A percentile compares a stretch with the other conserved stretches of the same genome.
Evolutionary conservation across 2,329 filamentous ascomycete genomes (phyloP).

Genomic region (Penicillium brasilianum): DNA sequence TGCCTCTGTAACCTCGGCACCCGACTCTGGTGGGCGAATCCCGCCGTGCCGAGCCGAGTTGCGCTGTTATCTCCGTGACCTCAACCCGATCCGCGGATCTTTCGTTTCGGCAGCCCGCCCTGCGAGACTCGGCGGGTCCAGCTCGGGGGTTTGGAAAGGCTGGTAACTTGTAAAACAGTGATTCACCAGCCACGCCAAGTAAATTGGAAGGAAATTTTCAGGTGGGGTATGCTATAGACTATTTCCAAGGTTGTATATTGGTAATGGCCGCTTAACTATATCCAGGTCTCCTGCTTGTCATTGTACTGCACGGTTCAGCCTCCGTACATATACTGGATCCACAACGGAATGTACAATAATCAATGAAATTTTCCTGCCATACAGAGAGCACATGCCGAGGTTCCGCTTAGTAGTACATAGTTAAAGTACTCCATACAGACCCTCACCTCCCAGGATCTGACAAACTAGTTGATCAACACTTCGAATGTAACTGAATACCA

Average conservation of each 20-base stretch:
- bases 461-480: too few species aligned
- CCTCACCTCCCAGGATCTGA: too few species aligned
- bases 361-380: background rate
- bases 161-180: too few species aligned
- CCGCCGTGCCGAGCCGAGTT: conserved; percentile 21
- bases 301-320: too few species aligned
- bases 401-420: too few species aligned
- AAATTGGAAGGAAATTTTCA: background rate
- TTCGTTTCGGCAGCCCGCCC: background rate
- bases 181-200: background rate
- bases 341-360: too few species aligned
- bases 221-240: background rate
- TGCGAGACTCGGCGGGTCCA: background rate
- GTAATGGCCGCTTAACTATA: too few species aligned
- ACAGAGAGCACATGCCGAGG: background rate
- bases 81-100: conserved; percentile 4
- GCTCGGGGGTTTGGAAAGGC: background rate
- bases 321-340: too few species aligned
- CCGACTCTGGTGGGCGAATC: conserved; percentile 1
- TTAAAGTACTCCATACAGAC: too few species aligned
- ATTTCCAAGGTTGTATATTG: too few species aligned
- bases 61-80: conserved; percentile 1
- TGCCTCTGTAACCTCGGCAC: background rate
- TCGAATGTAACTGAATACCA: too few species aligned
- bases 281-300: too few species aligned